Evolutionary conservation across 2,329 filamentous ascomycete genomes (phyloP), one percentile per base, ranked within the genome.

Genomic region (Fusarium sp.): DNA sequence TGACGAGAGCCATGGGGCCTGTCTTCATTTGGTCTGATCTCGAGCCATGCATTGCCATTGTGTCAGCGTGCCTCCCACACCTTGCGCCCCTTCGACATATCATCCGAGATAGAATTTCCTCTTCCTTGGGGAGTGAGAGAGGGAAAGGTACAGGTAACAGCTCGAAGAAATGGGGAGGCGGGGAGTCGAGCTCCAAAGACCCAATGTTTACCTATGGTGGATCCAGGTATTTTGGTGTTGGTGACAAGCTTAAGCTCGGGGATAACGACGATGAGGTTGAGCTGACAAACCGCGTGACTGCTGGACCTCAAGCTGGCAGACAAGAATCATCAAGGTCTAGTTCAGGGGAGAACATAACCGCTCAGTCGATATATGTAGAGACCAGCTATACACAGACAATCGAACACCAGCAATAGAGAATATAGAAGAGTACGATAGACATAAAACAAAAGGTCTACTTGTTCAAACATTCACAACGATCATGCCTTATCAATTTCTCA

Each of bases 11-110:
- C 43, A 65, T 65, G 51, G 61, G 61, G 6, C 56, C 56, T 24
- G 40, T 65, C 5, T 61, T 61, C 19, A 65, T 65, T 26, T 65
- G 51, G 61, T 65, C 61, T 3, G 56, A 53, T 11, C 49, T 65
- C n/a, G 56, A 65, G 39, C 61, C 56, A 0, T 65, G 46, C 5
- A 56, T 65, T 11, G 61, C 51, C 14, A 62, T 65, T 8, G 51
- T 65, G 4, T 61, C 61, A 6, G 61, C 56, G 15, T 65, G 56
- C 5, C 52, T 65, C 7, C 61, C 56, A 8, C 56, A 64, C n/a
- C 56, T 64, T 2, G 61, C 50, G 19, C 61, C 61, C 1, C 49
- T 64, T 1, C 56, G 50, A 6, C 46, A 64, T n/a, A 39, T 60
- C 6, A 22, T 60, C 7, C 32, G 46, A 7, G 44, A 55, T 7